A percentile compares a stretch with the other conserved stretches of the same genome.
Conservation (phyloP, 768 basidiomycete species). For the Tulasnella sp. region DNA sequence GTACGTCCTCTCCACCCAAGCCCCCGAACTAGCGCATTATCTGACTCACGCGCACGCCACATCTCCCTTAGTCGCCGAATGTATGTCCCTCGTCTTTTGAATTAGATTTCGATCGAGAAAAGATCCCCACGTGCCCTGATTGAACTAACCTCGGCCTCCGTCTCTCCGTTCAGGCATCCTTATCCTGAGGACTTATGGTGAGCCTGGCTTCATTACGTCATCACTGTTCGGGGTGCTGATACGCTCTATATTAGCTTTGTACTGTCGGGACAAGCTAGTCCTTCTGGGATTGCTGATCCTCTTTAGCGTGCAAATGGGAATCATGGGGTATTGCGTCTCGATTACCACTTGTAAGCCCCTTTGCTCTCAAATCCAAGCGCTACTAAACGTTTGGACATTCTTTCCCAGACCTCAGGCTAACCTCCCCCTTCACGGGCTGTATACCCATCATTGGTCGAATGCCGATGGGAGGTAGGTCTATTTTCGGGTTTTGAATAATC, state of each 20-base stretch:
- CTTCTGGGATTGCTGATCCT: not conserved
- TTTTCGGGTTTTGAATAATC: not conserved
- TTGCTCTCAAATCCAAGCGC: not conserved
- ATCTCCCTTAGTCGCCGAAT: not conserved
- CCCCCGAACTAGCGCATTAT: not conserved
- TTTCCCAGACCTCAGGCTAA: not conserved
- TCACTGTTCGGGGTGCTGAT: not conserved
- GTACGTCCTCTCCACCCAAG: not conserved
- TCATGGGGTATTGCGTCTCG: not conserved
- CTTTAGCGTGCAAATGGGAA: not conserved
- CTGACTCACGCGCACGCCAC: not conserved
- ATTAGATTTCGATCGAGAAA: not conserved
- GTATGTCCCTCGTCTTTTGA: not conserved
- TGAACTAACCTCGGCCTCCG: not conserved
- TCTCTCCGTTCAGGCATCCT: not conserved
- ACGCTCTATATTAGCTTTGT: not conserved
- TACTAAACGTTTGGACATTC: not conserved
- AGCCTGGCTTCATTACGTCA: not conserved
- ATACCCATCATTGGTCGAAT: not conserved
- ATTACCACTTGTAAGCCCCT: not conserved
- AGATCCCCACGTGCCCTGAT: not conserved
- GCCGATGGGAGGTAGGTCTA: not conserved
- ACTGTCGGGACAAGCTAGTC: not conserved
- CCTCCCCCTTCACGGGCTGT: not conserved
- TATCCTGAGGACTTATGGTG: constrained; percentile 2